Percentiles rank a stretch among this genome's conserved stretches.
Conservation (phyloP, 345 rosid genomes). For the Hevea brasiliensis region DNA sequence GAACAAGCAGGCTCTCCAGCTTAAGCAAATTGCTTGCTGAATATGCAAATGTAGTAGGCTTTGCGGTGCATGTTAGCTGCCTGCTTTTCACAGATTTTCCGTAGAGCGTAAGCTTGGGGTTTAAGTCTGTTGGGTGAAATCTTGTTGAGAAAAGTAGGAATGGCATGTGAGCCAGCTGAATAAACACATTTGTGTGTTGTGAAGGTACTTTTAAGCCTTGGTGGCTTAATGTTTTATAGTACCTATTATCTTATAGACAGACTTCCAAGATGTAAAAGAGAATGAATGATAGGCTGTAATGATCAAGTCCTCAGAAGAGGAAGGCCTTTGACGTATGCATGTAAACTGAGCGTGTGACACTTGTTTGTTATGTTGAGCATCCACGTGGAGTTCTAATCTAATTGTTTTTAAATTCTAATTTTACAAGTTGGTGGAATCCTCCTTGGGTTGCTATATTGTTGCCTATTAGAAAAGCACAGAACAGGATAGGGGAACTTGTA, state of each 20-base stretch:
- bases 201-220: slow-evolving; percentile 13
- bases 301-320: slow-evolving; percentile 18
- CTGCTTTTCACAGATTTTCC: slow-evolving; percentile 41
- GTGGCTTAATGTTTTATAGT: slow-evolving; percentile 13
- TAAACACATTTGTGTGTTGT: slow-evolving; percentile 33
- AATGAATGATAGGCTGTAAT: slow-evolving; percentile 25
- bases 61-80: slow-evolving; percentile 28
- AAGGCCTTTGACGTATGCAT: slow-evolving; percentile 20
- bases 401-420: neutral
- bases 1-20: slow-evolving; percentile 80
- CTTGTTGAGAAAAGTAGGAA: slow-evolving; percentile 29
- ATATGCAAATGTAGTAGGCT: slow-evolving; percentile 25
- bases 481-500: neutral
- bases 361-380: slow-evolving; percentile 8
- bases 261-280: slow-evolving; percentile 29
- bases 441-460: no score
- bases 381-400: no score
- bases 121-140: slow-evolving; percentile 31
- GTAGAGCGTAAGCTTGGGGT: slow-evolving; percentile 51
- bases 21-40: slow-evolving; percentile 31
- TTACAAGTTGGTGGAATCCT: no score
- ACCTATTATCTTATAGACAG: slow-evolving; percentile 17
- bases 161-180: slow-evolving; percentile 33
- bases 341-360: slow-evolving; percentile 10
- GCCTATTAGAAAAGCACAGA: neutral